A percentile compares a stretch with the other conserved stretches of the same genome.
Conservation (phyloP, 1,284 basidiomycete genomes). For the Sanghuangporus baumii region DNA sequence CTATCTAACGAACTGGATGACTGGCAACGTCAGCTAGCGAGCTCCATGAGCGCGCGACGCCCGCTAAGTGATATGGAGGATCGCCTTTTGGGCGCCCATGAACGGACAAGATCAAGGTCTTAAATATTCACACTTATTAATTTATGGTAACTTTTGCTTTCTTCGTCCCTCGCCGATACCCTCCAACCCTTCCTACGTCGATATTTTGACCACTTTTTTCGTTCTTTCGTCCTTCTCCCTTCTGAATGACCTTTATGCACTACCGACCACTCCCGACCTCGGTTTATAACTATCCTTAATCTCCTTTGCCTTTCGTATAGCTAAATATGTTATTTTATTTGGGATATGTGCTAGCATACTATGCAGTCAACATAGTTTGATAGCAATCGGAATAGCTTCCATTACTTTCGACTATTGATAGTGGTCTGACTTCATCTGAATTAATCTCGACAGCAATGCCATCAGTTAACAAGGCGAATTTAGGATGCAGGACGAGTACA, state of each 20-base stretch:
- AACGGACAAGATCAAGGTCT: slow-evolving; percentile 62
- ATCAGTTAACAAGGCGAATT: too few species aligned
- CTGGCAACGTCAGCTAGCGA: slow-evolving; percentile 77
- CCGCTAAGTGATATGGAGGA: slow-evolving; percentile 65
- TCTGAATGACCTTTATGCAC: slow-evolving; percentile 11
- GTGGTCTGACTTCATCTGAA: not conserved
- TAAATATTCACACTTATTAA: slow-evolving; percentile 42
- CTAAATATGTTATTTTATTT: slow-evolving; percentile 28
- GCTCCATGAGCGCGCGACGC: slow-evolving; percentile 65
- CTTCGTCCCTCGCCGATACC: slow-evolving; percentile 27
- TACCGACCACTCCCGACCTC: slow-evolving; percentile 17
- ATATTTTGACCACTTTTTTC: slow-evolving; percentile 31
- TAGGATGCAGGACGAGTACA: too few species aligned
- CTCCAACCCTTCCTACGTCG: not conserved
- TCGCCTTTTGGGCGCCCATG: slow-evolving; percentile 41
- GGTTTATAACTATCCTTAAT: slow-evolving; percentile 33
- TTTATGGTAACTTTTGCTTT: slow-evolving; percentile 38
- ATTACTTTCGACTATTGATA: not conserved
- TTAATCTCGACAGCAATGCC: not conserved
- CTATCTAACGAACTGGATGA: slow-evolving; percentile 75
- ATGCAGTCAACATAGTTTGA: not conserved
- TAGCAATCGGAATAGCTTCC: not conserved
- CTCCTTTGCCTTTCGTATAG: slow-evolving; percentile 28
- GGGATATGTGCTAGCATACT: slow-evolving; percentile 20
- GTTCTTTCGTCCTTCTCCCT: slow-evolving; percentile 20